phyloP scores from a whole-genome alignment of 768 basidiomycete species.

The Rhodotorula graminis region DNA sequence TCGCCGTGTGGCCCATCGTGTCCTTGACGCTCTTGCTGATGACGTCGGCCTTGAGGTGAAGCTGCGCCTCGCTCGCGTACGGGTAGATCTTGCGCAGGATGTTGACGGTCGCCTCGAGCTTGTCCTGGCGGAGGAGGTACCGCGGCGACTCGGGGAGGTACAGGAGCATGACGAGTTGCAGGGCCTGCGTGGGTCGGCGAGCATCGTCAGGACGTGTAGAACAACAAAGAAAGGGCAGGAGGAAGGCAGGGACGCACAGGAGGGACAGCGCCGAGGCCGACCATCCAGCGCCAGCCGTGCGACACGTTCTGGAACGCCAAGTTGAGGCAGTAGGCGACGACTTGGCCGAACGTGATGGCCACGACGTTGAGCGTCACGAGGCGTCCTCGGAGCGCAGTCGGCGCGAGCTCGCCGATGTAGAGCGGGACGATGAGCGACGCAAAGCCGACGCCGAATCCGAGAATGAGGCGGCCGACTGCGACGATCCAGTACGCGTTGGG shows the following conservation, averaged over 20 bases:
- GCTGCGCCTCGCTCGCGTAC: conserved; percentile 59
- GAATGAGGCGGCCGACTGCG: conserved; percentile 69
- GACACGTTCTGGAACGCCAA: conserved; percentile 47
- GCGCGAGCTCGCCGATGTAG: conserved; percentile 78
- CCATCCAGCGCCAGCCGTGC: conserved; percentile 79
- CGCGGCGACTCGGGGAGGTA: conserved; percentile 66
- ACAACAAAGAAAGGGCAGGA: background rate
- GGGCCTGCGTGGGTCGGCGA: background rate
- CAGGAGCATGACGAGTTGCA: conserved; percentile 29
- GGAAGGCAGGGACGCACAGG: conserved; percentile 3
- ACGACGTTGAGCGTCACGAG: conserved; percentile 80
- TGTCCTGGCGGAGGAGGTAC: conserved; percentile 60
- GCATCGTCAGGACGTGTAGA: background rate
- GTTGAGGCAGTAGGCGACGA: conserved; percentile 61
- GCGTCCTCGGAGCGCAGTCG: conserved; percentile 64
- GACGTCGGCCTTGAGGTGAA: conserved; percentile 63
- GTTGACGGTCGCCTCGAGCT: conserved; percentile 53
- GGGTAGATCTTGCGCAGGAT: conserved; percentile 68
- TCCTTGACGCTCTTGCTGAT: conserved; percentile 54
- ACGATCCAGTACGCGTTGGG: conserved; percentile 48
- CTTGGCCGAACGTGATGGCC: conserved; percentile 73
- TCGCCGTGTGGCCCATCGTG: conserved; percentile 60
- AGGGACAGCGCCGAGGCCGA: conserved; percentile 60
- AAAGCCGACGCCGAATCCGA: conserved; percentile 51
- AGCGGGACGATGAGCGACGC: conserved; percentile 74